Conservation (phyloP, 257 asterid genomes). For the Penstemon davidsonii region DNA sequence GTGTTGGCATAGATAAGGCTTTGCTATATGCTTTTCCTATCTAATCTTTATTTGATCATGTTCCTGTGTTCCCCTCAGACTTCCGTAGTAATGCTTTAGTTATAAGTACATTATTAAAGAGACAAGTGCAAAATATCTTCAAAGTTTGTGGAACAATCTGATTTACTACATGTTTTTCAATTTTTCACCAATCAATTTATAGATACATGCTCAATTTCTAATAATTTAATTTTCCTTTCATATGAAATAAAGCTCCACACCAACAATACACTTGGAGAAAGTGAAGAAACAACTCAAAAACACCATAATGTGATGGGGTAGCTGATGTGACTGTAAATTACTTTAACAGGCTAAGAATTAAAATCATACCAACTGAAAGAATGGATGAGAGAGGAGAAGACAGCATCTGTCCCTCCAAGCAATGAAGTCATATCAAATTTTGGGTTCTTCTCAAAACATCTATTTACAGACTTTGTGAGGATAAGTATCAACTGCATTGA, state of each 20-base stretch:
- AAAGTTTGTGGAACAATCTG: neutral
- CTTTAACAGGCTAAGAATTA: conserved; percentile 22
- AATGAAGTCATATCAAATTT: conserved; percentile 95
- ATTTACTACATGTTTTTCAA: conserved; percentile 4
- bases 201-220: conserved; percentile 8
- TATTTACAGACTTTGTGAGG: conserved; percentile 90
- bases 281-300: neutral
- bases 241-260: conserved; percentile 12
- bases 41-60: conserved; percentile 12
- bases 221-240: conserved; percentile 4
- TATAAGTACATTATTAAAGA: neutral
- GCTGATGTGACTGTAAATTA: conserved; percentile 15
- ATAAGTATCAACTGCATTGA: conserved; percentile 88
- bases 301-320: conserved; percentile 1
- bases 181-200: conserved; percentile 11
- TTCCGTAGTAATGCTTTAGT: conserved; percentile 9
- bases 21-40: conserved; percentile 2
- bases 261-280: neutral
- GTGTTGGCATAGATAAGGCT: conserved; percentile 3
- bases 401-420: conserved; percentile 96
- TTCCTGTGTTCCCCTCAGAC: neutral
- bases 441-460: conserved; percentile 94
- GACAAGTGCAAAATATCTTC: too few species aligned
- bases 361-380: conserved; percentile 85
- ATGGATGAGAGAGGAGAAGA: conserved; percentile 94